Base-by-base conservation (phyloP, 192 early-diverging fungal genomes). In the Backusella tarrabulga region DNA sequence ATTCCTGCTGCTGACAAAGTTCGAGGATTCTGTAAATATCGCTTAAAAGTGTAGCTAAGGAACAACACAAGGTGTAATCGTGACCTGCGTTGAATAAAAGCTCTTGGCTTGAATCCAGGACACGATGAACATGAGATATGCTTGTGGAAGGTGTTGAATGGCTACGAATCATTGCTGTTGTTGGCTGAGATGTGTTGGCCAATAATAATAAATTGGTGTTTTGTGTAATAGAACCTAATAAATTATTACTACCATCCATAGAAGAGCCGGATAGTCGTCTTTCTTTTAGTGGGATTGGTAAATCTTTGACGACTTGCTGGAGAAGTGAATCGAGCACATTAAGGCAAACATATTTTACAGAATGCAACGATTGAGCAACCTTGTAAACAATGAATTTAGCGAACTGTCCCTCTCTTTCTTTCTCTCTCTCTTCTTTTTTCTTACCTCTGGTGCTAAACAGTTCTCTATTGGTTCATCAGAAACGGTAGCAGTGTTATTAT, bases 21-120 rank as follows among this genome's bases (percentile, higher is more conserved):
- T 90, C 84, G 40, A 88, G 71, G 17, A 90, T 81, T 14, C 81
- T 67, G 71, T 90, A 90, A 7, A 86, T 68, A 34, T 88, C 80
- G 0, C 79, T 82, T n/a, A 90, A 67, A 14, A 90, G 54, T 5
- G 84, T 86, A 23, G 89, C 89, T 19, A 90, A 70, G 17, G 89
- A 79, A 78, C 89, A 90, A 35, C 85, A 86, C 42, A 90, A 73
- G 67, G 84, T 85, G 67, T 88, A 88, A 77, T 90, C 86, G 4
- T 19, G 68, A 29, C 70, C 75, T 15, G 68, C 67, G 23, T 84
- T 46, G 8, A 46, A 60, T 4, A 75, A 34, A 34, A 44, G 38
- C 17, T 67, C 41, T 34, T 77, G 76, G 14, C 77, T 69, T n/a
- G 60, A 34, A 46, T 77, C 74, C 19, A 76, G 41, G 11, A 75